Evolutionary conservation across 352 stramenopile genomes (phyloP).

Genomic region (Hyaloperonospora brassicae): DNA sequence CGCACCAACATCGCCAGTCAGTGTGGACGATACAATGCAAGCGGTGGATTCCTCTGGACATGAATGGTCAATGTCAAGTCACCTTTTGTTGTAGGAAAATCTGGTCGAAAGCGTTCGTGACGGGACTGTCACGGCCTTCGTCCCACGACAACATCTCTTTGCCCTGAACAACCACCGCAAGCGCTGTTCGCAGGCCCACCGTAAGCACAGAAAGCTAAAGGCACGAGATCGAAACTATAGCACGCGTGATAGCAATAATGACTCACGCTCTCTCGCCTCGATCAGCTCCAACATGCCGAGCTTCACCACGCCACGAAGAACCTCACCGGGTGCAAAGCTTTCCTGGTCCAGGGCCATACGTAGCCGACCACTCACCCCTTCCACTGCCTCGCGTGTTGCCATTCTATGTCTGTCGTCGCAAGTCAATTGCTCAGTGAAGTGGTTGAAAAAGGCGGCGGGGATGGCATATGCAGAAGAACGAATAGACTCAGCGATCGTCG

Average conservation of each 20-base stretch:
- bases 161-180: constrained; percentile 22
- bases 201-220: neutral
- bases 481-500: no score
- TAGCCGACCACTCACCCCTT: constrained; percentile 23
- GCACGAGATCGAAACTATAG: neutral
- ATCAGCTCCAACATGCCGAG: constrained; percentile 22
- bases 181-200: constrained; percentile 8
- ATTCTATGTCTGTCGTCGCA: constrained; percentile 7
- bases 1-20: neutral
- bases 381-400: constrained; percentile 21
- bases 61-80: neutral
- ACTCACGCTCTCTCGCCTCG: constrained; percentile 26
- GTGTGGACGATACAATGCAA: neutral
- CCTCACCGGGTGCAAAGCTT: constrained; percentile 25
- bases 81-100: constrained; percentile 31
- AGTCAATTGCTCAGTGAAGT: constrained; percentile 14
- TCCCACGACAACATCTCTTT: constrained; percentile 26
- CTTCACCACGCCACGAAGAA: constrained; percentile 17
- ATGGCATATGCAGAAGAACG: no score
- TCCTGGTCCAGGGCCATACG: constrained; percentile 20
- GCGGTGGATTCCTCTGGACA: neutral
- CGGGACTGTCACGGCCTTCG: constrained; percentile 23
- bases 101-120: constrained; percentile 25
- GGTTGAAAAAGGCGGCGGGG: no score
- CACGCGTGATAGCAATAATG: neutral